Evolutionary conservation across 345 rosid genomes (phyloP), one percentile per base, ranked within the genome.

Genomic region (Erucastrum elatum): DNA sequence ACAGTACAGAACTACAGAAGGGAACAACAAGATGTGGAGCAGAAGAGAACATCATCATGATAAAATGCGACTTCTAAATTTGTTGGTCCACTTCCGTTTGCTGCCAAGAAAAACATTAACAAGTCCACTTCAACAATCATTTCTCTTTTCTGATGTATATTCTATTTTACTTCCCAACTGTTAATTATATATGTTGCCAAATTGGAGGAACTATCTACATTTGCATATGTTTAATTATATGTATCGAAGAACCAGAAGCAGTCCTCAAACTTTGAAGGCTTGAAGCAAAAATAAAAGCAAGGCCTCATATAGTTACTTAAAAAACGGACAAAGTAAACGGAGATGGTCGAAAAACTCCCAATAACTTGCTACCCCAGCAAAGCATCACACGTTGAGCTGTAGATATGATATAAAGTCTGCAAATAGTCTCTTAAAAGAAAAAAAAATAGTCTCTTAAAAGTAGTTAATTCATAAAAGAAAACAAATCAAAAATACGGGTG

Each of bases 61-160:
- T 30, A n/a, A 41, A 29, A 27, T 66, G 68, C 60, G 73, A 78
- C 81, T 66, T 78, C 5, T 72, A 78, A 71, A 72, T 72, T 53
- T 53, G 58, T 53, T 53, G 58, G 65, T 55, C 76, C 76, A 77
- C 71, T 63, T 70, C 66, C 27, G 10, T 72, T 60, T 27, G 26
- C 67, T 60, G 27, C 34, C 75, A 15, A 15, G 8, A 21, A n/a
- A 51, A 56, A 75, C 34, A 51, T 13, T 13, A 71, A 59, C 34
- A 26, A 71, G 68, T 78, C 77, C 35, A 71, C 39, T 72, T 25
- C 26, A 35, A 30, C 30, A 65, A 71, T 65, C 72, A 51, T 71
- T 15, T 51, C 58, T 51, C 58, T 15, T 53, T 53, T 53, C 55
- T 49, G 16, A 49, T 49, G 6, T n/a, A n/a, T n/a, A n/a, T n/a